Percentiles rank a stretch among this genome's conserved stretches.
These are phyloP conservation scores for Mycena albidolilacea DNA, from an alignment of 768 basidiomycete genomes.

Conservation along the genomic window DNA sequence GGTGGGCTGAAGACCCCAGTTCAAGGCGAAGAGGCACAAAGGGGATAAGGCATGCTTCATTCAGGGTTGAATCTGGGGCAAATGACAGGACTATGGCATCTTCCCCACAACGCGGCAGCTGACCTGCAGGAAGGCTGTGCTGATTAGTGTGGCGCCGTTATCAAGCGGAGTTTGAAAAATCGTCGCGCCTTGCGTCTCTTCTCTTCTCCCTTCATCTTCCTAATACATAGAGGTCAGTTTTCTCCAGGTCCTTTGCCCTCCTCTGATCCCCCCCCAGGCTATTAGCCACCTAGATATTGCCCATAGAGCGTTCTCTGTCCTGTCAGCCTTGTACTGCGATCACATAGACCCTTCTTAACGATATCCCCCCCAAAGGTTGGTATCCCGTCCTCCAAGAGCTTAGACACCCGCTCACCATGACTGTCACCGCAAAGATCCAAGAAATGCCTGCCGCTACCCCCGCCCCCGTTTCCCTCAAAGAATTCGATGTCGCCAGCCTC, in stretches of 20 bases:
- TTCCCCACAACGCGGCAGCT: conserved; percentile 22
- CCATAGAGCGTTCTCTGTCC: conserved; percentile 78
- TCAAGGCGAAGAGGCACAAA: neutral
- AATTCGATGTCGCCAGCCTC: conserved; percentile 81
- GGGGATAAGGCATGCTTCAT: conserved; percentile 14
- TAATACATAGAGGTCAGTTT: conserved; percentile 28
- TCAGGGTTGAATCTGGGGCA: conserved; percentile 23
- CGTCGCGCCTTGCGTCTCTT: conserved; percentile 30
- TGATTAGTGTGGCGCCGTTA: conserved; percentile 9
- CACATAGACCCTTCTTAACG: conserved; percentile 54
- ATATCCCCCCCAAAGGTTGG: conserved; percentile 61
- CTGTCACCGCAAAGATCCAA: conserved; percentile 57
- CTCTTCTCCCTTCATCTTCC: conserved; percentile 32
- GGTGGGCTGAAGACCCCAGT: neutral
- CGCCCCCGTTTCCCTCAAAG: conserved; percentile 65
- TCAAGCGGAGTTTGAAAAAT: conserved; percentile 30
- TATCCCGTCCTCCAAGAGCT: conserved; percentile 33
- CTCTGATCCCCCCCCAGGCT: conserved; percentile 48
- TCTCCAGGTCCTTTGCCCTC: no score
- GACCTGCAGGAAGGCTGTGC: conserved; percentile 1
- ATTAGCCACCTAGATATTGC: conserved; percentile 59
- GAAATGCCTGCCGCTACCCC: conserved; percentile 86
- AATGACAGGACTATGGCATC: conserved; percentile 13
- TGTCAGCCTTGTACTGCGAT: conserved; percentile 66
- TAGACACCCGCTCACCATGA: conserved; percentile 33